Conservation (phyloP, 2,329 filamentous ascomycete genomes). For the Talaromyces sp. region DNA sequence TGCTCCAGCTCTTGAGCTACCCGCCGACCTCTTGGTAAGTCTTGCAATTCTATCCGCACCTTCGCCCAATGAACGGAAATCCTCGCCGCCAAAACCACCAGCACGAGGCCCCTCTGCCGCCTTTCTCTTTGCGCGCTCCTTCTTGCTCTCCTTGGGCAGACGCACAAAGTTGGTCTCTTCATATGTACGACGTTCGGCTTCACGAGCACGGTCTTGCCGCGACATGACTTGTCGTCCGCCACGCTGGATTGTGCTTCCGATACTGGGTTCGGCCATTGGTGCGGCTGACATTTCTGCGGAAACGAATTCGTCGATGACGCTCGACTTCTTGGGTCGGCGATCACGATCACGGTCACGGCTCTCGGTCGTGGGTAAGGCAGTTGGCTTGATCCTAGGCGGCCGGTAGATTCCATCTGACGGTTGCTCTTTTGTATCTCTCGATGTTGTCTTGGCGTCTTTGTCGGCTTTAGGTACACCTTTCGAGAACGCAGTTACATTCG, state of each 20-base stretch:
- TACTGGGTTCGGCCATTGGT: constrained; percentile 80
- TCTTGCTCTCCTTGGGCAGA: constrained; percentile 82
- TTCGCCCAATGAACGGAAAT: constrained; percentile 82
- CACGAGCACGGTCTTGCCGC: constrained; percentile 68
- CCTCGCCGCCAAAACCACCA: constrained; percentile 89
- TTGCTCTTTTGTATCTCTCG: constrained; percentile 27
- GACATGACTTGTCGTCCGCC: constrained; percentile 79
- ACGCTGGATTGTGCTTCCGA: constrained; percentile 81
- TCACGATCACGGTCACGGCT: constrained; percentile 51
- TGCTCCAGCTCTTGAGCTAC: constrained; percentile 51
- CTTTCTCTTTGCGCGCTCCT: constrained; percentile 67
- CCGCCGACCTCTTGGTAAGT: constrained; percentile 67
- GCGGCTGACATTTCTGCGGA: constrained; percentile 76
- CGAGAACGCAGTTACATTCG: constrained; percentile 52
- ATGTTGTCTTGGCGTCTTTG: constrained; percentile 23
- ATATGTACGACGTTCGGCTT: constrained; percentile 77
- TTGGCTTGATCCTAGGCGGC: constrained; percentile 83
- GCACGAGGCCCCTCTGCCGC: constrained; percentile 40
- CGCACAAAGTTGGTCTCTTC: constrained; percentile 92
- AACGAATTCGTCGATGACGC: constrained; percentile 89
- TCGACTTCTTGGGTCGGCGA: constrained; percentile 64
- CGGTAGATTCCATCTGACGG: constrained; percentile 70
- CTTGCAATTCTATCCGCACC: constrained; percentile 82
- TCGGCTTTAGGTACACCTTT: constrained; percentile 36
- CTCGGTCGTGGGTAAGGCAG: constrained; percentile 69